phyloP scores from a whole-genome alignment of 2,329 filamentous ascomycete genomes.

The Nigrograna mackinnonii region DNA sequence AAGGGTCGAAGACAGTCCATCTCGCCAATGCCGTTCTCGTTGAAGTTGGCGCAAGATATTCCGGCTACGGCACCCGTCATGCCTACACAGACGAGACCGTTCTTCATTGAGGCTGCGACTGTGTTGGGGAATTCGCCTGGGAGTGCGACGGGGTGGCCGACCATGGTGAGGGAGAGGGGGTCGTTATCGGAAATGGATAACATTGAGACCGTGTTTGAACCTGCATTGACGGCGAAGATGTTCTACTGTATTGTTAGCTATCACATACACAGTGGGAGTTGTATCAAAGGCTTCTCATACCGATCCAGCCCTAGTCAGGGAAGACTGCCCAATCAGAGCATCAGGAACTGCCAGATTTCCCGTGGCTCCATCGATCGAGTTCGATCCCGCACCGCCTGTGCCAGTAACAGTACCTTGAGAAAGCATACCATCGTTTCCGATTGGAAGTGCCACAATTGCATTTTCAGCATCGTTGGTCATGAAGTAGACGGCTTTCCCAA shows the following conservation, averaged over 20 bases:
- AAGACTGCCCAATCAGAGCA: slow-evolving; percentile 55
- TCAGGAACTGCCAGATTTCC: slow-evolving; percentile 51
- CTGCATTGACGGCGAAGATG: slow-evolving; percentile 57
- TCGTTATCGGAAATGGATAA: slow-evolving; percentile 33
- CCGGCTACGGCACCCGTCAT: slow-evolving; percentile 40
- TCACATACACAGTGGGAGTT: slow-evolving; percentile 2
- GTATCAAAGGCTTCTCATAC: slow-evolving; percentile 45
- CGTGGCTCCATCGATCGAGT: slow-evolving; percentile 33
- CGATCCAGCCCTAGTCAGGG: slow-evolving; percentile 53
- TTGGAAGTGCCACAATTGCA: slow-evolving; percentile 53
- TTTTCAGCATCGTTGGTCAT: slow-evolving; percentile 59
- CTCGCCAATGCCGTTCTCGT: slow-evolving; percentile 27
- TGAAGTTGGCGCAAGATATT: slow-evolving; percentile 41
- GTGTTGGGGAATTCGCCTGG: slow-evolving; percentile 45
- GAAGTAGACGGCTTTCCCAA: slow-evolving; percentile 57
- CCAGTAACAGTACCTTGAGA: slow-evolving; percentile 44
- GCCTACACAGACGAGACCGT: slow-evolving; percentile 42
- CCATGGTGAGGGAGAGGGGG: slow-evolving; percentile 28
- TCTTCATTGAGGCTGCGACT: slow-evolving; percentile 40
- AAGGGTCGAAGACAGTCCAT: slow-evolving; percentile 45
- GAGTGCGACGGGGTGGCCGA: slow-evolving; percentile 37
- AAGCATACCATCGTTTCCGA: slow-evolving; percentile 53
- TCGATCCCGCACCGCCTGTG: slow-evolving; percentile 54
- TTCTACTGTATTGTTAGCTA: slow-evolving; percentile 37
- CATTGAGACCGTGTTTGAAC: slow-evolving; percentile 45